phyloP scores from a whole-genome alignment of 805 yeast species.

The Jamesozyma rosinii region DNA sequence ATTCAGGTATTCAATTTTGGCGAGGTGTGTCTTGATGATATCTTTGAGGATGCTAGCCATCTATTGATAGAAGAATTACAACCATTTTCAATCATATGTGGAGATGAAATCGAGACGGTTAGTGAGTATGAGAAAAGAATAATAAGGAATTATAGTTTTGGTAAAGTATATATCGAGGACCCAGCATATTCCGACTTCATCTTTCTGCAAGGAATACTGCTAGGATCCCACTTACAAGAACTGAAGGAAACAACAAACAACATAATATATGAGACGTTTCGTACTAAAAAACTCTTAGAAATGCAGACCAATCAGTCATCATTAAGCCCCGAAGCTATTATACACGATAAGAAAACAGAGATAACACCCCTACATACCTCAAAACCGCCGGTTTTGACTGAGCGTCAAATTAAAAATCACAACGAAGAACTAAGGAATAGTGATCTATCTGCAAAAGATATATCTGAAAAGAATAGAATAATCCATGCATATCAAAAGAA shows the following conservation, averaged over 20 bases:
- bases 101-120: slow-evolving; percentile 29
- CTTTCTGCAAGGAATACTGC: slow-evolving; percentile 57
- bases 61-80: slow-evolving; percentile 37
- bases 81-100: slow-evolving; percentile 62
- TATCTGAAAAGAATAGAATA: slow-evolving; percentile 19
- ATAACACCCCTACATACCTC: neutral
- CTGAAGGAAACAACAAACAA: slow-evolving; percentile 74
- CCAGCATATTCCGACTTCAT: slow-evolving; percentile 61
- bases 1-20: slow-evolving; percentile 69
- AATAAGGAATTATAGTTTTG: slow-evolving; percentile 57
- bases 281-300: slow-evolving; percentile 56
- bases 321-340: neutral
- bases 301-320: slow-evolving; percentile 17
- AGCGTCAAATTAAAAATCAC: neutral
- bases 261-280: slow-evolving; percentile 65
- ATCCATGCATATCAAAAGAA: slow-evolving; percentile 20
- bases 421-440: neutral
- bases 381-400: neutral
- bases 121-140: slow-evolving; percentile 16
- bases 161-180: slow-evolving; percentile 46
- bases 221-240: slow-evolving; percentile 73
- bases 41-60: slow-evolving; percentile 22
- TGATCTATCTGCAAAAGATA: slow-evolving; percentile 4
- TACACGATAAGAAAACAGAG: neutral
- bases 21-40: slow-evolving; percentile 33